Base-by-base conservation (phyloP, 108 stramenopile species). In the Epipyxis sp. region DNA sequence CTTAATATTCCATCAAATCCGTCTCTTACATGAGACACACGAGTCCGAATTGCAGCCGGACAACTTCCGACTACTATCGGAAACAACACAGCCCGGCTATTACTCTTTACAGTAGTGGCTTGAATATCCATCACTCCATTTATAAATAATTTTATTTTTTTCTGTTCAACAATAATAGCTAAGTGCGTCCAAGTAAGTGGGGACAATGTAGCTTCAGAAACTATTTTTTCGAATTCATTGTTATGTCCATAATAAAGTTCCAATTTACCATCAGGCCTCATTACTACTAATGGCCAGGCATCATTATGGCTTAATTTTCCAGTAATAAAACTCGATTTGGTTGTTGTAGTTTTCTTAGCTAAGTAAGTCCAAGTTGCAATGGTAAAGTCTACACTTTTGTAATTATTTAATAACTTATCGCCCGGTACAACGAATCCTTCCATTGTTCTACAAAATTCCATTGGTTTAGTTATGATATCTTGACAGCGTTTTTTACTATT, bases 1-100 rank as follows among this genome's bases (percentile, higher is more conserved):
- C 86, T 85, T 40, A 88, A 65, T 44, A 80, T 78, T 27, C 83
- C 88, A 59, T 87, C 85, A 1, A 86, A 41, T 1, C 85, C 85
- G 6, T 84, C 82, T 3, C 76, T 40, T 46, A 86, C 79, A 34
- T 79, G 57, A 35, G 81, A 81, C 35, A 86, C 6, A 3, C 34
- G 3, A 3, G 71, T 39, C 16, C 71, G 71, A 6, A 74, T 42
- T 3, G 10, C n/a, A 27, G 46, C 16, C 1, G 69, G 69, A 58
- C 69, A 71, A 29, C 27, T 61, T 0, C 79, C 79, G 1, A 80
- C 59, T 41, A 45, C 40, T 46, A 80, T 30, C 1, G 79, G 79
- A 1, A 77, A 44, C 6, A 1, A 34, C 13, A 3, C 39, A 27
- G 1, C 62, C 69, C 0, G 40, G 6, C 3, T 3, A 32, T 74